phyloP scores from a whole-genome alignment of 73 alveolate species.

The Loxodes magnus region DNA sequence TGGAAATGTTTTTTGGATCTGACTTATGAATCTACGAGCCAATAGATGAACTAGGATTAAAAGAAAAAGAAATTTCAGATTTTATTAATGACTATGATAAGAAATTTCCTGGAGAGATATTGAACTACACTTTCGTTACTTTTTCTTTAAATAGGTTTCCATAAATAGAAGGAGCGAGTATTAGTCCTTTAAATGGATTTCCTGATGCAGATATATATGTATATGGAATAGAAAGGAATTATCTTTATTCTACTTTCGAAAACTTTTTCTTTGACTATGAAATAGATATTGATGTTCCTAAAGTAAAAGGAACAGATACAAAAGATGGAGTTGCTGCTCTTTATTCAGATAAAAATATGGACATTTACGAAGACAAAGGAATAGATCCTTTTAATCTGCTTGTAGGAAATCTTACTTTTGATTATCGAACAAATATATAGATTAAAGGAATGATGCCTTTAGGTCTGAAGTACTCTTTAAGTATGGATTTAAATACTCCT shows the following conservation, averaged over 20 bases:
- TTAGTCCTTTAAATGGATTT: constrained; percentile 23
- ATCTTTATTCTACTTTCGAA: constrained; percentile 15
- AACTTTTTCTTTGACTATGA: constrained; percentile 27
- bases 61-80: constrained; percentile 38
- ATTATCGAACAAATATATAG: constrained; percentile 6
- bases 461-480: constrained; percentile 44
- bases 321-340: background rate
- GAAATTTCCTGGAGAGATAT: constrained; percentile 11
- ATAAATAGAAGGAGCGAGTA: background rate
- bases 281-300: constrained; percentile 39
- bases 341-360: background rate
- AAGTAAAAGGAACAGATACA: background rate
- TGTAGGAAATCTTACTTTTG: background rate
- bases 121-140: constrained; percentile 22
- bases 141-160: constrained; percentile 9
- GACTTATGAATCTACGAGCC: constrained; percentile 46
- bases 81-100: constrained; percentile 15
- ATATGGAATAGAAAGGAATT: background rate
- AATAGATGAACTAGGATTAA: constrained; percentile 43
- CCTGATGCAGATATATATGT: constrained; percentile 14
- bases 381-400: background rate
- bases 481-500: constrained; percentile 47
- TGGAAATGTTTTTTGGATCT: constrained; percentile 46
- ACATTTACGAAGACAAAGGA: background rate
- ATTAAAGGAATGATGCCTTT: constrained; percentile 53